These are phyloP conservation scores for Aspergillus panamensis DNA, from an alignment of 495 filamentous ascomycete species.

Conservation along the genomic window DNA sequence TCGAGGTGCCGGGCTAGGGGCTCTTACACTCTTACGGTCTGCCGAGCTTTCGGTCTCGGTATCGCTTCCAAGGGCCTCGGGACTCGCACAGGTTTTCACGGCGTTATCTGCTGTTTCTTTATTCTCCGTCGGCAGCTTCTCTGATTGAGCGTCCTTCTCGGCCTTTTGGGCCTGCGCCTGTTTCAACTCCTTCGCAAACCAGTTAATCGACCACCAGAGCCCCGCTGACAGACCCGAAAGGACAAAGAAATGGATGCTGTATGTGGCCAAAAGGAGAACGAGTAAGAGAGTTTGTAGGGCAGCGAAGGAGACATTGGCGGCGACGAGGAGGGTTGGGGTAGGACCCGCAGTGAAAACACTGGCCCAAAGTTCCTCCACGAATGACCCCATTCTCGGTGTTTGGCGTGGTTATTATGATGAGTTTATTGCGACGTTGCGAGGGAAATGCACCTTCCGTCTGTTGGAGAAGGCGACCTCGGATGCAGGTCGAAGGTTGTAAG, in stretches of 20 bases:
- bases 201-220: slow-evolving; percentile 92
- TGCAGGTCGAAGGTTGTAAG: not conserved
- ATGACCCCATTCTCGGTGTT: slow-evolving; percentile 62
- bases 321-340: slow-evolving; percentile 80
- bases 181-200: slow-evolving; percentile 83
- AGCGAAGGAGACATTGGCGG: slow-evolving; percentile 87
- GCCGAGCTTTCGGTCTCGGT: slow-evolving; percentile 47
- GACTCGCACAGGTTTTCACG: slow-evolving; percentile 29
- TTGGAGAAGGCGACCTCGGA: not conserved
- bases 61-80: slow-evolving; percentile 41
- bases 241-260: slow-evolving; percentile 82
- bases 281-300: slow-evolving; percentile 76
- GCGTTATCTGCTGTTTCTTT: slow-evolving; percentile 26
- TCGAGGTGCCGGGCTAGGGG: slow-evolving; percentile 22
- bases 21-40: slow-evolving; percentile 18
- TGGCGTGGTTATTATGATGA: not conserved
- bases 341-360: slow-evolving; percentile 91
- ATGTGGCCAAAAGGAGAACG: slow-evolving; percentile 71
- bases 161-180: slow-evolving; percentile 58
- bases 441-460: not conserved
- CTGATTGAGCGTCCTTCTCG: slow-evolving; percentile 38
- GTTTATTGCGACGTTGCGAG: not conserved
- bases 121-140: slow-evolving; percentile 27
- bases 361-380: slow-evolving; percentile 77
- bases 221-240: slow-evolving; percentile 73